Base-by-base conservation (phyloP, 75 land plant genomes). In the Azolla pinnata region DNA sequence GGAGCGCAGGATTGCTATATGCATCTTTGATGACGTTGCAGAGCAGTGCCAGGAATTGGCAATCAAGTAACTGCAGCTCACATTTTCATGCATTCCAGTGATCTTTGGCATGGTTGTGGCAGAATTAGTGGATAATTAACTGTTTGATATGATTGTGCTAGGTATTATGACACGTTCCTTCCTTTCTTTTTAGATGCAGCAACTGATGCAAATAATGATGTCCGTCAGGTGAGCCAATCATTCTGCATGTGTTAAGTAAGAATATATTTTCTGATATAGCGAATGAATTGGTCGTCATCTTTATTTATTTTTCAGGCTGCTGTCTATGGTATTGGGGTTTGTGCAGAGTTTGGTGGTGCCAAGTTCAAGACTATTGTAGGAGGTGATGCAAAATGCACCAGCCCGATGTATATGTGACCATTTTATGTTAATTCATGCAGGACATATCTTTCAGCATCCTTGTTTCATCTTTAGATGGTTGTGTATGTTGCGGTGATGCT, bases 311-410 rank as follows among this genome's bases (percentile, higher is more conserved):
- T n/a, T 19, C 78, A 76, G 79, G 76, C 79, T 1, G 70, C 79
- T 27, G 79, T 76, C 0, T 76, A 76, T 66, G 79, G 79, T 18
- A 62, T 76, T 76, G 79, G 79, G 66, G 77, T 76, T 19, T 76
- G 79, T 63, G 79, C 79, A 25, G 77, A 76, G 54, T 75, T 61
- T 52, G 79, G 79, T 55, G 79, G 77, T 23, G 35, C 71, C 53
- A 62, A 67, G 32, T 74, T 76, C 60, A 76, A 62, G 44, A 64
- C 79, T 1, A 10, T 74, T 17, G 67, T 76, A 31, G 65, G 76
- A 62, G 79, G 79, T 76, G 47, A 65, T n/a, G n/a, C n/a, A n/a
- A n/a, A n/a, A n/a, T n/a, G n/a, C n/a, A n/a, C n/a, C n/a, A n/a
- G n/a, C n/a, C n/a, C n/a, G n/a, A n/a, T n/a, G n/a, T n/a, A n/a